phyloP scores from a whole-genome alignment of 768 basidiomycete genomes.

The Coprinellus micaceus region DNA sequence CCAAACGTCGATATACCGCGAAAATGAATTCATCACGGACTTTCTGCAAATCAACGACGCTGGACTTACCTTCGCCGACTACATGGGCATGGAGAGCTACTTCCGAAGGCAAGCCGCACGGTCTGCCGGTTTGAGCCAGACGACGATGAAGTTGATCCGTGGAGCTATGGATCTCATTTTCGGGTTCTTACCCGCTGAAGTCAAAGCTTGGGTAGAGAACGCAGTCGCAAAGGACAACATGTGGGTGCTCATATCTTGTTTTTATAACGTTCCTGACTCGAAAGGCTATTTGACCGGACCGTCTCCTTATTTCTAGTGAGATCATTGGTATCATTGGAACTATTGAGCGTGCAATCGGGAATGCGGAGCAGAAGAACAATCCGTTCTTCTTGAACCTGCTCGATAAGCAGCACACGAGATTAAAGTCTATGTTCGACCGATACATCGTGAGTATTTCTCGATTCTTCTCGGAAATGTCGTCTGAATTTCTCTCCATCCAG shows the following conservation, averaged over 20 bases:
- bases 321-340: slow-evolving; percentile 77
- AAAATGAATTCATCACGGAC: slow-evolving; percentile 85
- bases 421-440: slow-evolving; percentile 74
- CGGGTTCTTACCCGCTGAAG: slow-evolving; percentile 80
- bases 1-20: slow-evolving; percentile 68
- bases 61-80: slow-evolving; percentile 90
- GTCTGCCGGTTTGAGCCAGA: slow-evolving; percentile 57
- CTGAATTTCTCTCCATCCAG: slow-evolving; percentile 4
- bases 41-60: slow-evolving; percentile 91
- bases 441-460: slow-evolving; percentile 52
- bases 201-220: slow-evolving; percentile 82
- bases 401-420: slow-evolving; percentile 77
- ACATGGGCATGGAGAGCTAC: slow-evolving; percentile 90
- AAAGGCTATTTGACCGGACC: neutral
- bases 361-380: slow-evolving; percentile 78
- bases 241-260: slow-evolving; percentile 36
- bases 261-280: neutral
- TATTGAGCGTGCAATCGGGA: slow-evolving; percentile 71
- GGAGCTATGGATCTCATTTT: slow-evolving; percentile 94
- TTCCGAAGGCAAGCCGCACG: slow-evolving; percentile 89
- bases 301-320: slow-evolving; percentile 49
- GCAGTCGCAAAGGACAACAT: slow-evolving; percentile 72
- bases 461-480: neutral
- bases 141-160: slow-evolving; percentile 76
- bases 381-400: slow-evolving; percentile 68